Conservation (phyloP, 2,329 filamentous ascomycete species). For the Sporothrix brunneoviolacea region DNA sequence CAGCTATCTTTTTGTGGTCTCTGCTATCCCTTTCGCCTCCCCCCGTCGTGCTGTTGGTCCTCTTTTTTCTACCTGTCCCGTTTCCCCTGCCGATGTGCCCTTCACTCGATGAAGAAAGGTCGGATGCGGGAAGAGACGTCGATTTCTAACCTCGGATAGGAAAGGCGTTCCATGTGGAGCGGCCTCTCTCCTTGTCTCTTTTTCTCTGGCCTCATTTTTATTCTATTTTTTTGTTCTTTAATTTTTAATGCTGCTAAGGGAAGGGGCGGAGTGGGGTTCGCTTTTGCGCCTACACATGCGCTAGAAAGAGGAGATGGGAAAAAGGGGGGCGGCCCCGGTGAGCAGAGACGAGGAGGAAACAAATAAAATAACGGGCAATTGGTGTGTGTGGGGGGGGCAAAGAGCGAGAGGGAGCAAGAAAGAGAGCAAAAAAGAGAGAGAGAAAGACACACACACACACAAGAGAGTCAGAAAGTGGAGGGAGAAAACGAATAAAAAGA, state of each 20-base stretch:
- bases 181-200: not conserved
- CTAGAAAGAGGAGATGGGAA: not conserved
- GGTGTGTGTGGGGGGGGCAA: not conserved
- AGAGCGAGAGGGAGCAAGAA: not conserved
- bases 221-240: not conserved
- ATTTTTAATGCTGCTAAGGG: too few species aligned
- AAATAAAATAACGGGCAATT: not conserved
- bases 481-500: not conserved
- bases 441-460: not conserved
- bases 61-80: not conserved
- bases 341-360: not conserved
- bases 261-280: too few species aligned
- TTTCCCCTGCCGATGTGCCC: constrained; percentile 11
- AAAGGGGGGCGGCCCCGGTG: not conserved
- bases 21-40: too few species aligned
- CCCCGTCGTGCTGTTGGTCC: not conserved
- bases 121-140: constrained; percentile 17
- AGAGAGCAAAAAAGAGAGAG: not conserved
- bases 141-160: constrained; percentile 17
- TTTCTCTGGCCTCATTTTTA: not conserved
- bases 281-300: not conserved
- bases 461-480: not conserved
- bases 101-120: constrained; percentile 20
- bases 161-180: constrained; percentile 9
- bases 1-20: too few species aligned